A percentile compares a stretch with the other conserved stretches of the same genome.
Evolutionary conservation across 202 grass and related monocot species (phyloP).

Genomic region (Eragrostis tef): DNA sequence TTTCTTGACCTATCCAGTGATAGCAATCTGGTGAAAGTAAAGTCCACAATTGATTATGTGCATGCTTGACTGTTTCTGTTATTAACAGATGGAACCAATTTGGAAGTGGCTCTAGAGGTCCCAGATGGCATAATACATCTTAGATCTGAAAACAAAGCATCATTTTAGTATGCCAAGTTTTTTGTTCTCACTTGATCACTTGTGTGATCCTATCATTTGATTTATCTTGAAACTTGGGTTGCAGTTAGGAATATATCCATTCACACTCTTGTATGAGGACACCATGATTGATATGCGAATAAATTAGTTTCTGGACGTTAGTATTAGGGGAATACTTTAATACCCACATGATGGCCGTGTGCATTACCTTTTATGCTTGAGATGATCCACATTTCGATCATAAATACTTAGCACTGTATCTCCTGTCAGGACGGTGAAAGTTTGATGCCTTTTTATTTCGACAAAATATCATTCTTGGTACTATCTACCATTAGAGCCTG

Average conservation of each 20-base stretch:
- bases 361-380: constrained; percentile 18
- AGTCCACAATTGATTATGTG: constrained; percentile 26
- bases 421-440: neutral
- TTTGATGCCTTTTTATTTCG: neutral
- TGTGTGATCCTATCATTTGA: constrained; percentile 38
- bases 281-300: constrained; percentile 11
- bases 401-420: neutral
- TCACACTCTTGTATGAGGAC: constrained; percentile 19
- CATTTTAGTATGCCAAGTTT: neutral
- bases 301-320: constrained; percentile 7
- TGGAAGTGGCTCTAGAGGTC: constrained; percentile 28
- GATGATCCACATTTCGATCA: constrained; percentile 7
- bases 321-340: constrained; percentile 29
- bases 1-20: constrained; percentile 39
- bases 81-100: neutral
- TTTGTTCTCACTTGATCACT: neutral
- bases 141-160: constrained; percentile 22
- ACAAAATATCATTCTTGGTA: neutral
- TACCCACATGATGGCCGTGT: constrained; percentile 30
- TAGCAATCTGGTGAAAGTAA: constrained; percentile 37
- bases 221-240: constrained; percentile 18
- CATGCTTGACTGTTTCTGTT: constrained; percentile 16
- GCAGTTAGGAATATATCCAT: constrained; percentile 27
- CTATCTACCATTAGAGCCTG: neutral
- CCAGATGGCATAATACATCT: neutral